A percentile compares a stretch with the other conserved stretches of the same genome.
phyloP scores from a whole-genome alignment of 148 eudicot species.

The Pharnaceum exiguum region DNA sequence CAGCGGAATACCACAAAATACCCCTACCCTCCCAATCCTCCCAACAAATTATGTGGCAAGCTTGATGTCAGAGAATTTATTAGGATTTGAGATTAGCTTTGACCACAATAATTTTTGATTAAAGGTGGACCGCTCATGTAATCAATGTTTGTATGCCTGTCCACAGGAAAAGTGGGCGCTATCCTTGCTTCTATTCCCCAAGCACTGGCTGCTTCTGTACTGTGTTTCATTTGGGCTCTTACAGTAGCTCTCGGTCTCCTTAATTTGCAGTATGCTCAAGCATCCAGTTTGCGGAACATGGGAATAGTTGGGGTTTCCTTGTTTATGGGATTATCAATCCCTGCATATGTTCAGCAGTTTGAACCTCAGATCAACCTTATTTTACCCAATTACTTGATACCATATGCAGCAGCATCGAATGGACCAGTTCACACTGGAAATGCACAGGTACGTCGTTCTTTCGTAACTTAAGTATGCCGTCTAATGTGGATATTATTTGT shows the following conservation, averaged over 20 bases:
- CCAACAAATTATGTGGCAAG: too few species aligned
- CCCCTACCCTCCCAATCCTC: too few species aligned
- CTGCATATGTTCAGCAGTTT: constrained; percentile 85
- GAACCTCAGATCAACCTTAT: constrained; percentile 56
- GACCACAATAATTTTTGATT: too few species aligned
- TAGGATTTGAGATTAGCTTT: too few species aligned
- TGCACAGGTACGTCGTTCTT: constrained; percentile 42
- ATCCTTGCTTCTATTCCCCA: constrained; percentile 86
- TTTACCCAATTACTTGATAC: constrained; percentile 72
- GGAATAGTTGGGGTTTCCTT: constrained; percentile 83
- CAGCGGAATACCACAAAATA: too few species aligned
- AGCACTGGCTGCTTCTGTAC: constrained; percentile 77
- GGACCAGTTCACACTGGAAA: constrained; percentile 72
- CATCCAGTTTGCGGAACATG: constrained; percentile 75
- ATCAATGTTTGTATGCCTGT: constrained; percentile 3
- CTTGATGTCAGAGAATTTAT: too few species aligned
- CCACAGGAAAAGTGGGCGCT: constrained; percentile 88
- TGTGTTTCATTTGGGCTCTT: constrained; percentile 90
- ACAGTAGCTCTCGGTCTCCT: constrained; percentile 75
- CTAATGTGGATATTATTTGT: too few species aligned
- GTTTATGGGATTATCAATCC: constrained; percentile 83
- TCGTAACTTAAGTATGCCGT: not conserved
- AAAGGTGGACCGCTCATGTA: too few species aligned
- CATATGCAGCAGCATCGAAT: constrained; percentile 77
- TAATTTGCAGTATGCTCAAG: constrained; percentile 60